Conservation (phyloP, 2,329 filamentous ascomycete genomes). For the Catunica adiposa region DNA sequence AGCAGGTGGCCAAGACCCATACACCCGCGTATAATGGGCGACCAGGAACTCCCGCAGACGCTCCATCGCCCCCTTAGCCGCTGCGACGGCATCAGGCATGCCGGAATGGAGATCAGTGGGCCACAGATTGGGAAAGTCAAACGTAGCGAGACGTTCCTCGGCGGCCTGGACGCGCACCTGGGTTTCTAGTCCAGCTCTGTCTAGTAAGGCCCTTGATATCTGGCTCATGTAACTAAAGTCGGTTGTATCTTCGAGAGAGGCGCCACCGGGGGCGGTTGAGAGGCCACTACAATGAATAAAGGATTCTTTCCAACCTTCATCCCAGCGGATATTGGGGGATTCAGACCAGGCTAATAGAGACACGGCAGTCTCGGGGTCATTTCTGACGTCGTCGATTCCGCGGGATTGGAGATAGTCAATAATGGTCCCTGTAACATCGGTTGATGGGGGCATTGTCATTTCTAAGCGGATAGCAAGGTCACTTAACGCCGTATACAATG, state of each 20-base stretch:
- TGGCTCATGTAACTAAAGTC: conserved; percentile 44
- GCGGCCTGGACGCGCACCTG: conserved; percentile 45
- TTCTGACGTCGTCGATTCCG: conserved; percentile 47
- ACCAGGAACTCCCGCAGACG: conserved; percentile 44
- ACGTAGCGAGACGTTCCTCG: conserved; percentile 42
- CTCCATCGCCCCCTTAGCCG: conserved; percentile 34
- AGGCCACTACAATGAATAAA: conserved; percentile 53
- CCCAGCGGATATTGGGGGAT: conserved; percentile 42
- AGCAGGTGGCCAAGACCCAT: conserved; percentile 45
- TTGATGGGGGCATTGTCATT: conserved; percentile 37
- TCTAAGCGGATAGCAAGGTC: conserved; percentile 47
- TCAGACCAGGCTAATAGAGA: conserved; percentile 51
- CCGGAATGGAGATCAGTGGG: conserved; percentile 20
- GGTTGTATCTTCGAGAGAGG: conserved; percentile 30
- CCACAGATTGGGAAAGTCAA: conserved; percentile 48
- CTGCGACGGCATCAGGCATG: conserved; percentile 14
- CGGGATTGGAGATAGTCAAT: conserved; percentile 42
- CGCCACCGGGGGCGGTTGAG: conserved; percentile 24
- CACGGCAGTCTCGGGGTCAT: conserved; percentile 41
- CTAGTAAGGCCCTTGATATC: conserved; percentile 45
- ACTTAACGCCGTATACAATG: conserved; percentile 43
- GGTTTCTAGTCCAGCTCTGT: conserved; percentile 43
- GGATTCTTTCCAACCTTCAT: conserved; percentile 49
- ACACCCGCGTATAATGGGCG: conserved; percentile 37
- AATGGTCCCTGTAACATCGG: conserved; percentile 41